A percentile compares a stretch with the other conserved stretches of the same genome.
These are phyloP conservation scores for Tolypocladium ophioglossoides DNA, from an alignment of 2,329 filamentous ascomycete genomes.

Conservation along the genomic window DNA sequence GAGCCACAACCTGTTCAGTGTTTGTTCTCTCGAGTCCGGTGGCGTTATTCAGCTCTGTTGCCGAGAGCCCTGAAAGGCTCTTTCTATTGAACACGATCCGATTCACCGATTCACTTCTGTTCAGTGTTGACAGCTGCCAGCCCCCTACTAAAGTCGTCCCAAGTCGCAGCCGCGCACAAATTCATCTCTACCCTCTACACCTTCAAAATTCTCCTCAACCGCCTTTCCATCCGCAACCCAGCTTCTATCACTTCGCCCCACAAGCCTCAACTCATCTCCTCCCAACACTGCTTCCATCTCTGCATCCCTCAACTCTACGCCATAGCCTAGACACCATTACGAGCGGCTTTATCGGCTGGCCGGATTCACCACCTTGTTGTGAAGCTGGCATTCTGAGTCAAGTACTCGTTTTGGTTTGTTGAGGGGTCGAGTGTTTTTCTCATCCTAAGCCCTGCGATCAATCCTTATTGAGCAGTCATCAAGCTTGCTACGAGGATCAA, in stretches of 20 bases:
- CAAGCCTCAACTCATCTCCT: background rate
- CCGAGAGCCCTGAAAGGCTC: background rate
- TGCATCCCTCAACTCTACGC: background rate
- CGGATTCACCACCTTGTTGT: background rate
- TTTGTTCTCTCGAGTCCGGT: background rate
- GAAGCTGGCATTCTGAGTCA: background rate
- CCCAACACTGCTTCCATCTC: background rate
- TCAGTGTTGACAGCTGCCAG: background rate
- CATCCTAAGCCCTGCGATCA: no score
- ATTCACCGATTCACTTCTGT: background rate
- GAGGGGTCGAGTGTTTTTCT: background rate
- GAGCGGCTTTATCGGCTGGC: background rate
- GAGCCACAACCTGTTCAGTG: background rate
- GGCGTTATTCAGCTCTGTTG: background rate
- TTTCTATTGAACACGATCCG: background rate
- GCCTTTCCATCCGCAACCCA: background rate
- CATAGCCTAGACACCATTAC: background rate
- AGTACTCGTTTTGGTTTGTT: background rate
- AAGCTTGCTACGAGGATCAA: background rate
- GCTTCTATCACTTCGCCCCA: background rate
- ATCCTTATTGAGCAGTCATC: background rate
- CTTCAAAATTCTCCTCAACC: background rate
- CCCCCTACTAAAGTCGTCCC: background rate
- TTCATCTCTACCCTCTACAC: background rate
- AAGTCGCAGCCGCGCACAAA: background rate